Conservation (phyloP, 768 basidiomycete species). For the Mycena sanguinolenta region DNA sequence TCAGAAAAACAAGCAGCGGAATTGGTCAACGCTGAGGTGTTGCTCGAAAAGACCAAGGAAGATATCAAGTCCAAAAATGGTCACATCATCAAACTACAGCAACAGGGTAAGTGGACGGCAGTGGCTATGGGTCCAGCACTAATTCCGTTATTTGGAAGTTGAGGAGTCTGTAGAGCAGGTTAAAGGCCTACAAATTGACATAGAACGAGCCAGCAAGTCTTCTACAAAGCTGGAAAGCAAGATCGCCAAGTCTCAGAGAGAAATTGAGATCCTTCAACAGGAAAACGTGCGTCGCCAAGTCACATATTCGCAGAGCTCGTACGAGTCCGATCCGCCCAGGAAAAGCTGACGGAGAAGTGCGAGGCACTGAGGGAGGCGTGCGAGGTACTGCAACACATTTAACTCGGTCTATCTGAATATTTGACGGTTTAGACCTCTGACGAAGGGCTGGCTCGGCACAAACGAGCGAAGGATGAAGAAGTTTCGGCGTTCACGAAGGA, state of each 20-base stretch:
- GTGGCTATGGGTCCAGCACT: neutral
- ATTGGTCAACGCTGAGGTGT: neutral
- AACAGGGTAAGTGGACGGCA: neutral
- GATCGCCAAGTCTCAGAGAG: neutral
- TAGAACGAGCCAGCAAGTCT: neutral
- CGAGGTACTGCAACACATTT: neutral
- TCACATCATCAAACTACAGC: neutral
- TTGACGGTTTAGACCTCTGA: neutral
- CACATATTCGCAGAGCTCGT: neutral
- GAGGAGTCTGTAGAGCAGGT: neutral
- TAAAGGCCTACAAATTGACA: neutral
- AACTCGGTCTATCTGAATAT: neutral
- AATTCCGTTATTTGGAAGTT: neutral
- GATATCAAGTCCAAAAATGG: neutral
- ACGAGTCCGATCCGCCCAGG: neutral
- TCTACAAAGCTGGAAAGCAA: neutral
- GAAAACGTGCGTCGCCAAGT: neutral
- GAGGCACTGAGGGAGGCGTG: neutral
- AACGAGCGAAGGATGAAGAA: neutral
- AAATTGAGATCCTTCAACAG: neutral
- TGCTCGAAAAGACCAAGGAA: neutral
- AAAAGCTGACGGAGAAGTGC: neutral
- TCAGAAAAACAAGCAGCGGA: neutral
- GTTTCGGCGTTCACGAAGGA: neutral
- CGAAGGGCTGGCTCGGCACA: neutral